A percentile compares a stretch with the other conserved stretches of the same genome.
These are phyloP conservation scores for Ganoderma leucocontextum DNA, from an alignment of 1,284 basidiomycete genomes.

Conservation along the genomic window DNA sequence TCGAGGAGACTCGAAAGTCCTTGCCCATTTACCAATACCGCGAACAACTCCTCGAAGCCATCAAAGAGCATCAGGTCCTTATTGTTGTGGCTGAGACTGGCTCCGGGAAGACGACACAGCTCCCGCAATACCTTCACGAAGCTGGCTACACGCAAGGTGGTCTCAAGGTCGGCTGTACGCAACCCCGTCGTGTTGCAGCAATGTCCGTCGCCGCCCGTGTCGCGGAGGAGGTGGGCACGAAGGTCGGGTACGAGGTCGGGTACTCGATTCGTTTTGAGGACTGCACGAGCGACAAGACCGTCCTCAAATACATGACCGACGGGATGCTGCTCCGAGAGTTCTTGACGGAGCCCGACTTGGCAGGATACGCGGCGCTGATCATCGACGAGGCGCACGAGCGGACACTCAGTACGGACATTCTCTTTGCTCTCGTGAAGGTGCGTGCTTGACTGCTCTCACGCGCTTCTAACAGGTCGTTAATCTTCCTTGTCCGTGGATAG, in stretches of 20 bases:
- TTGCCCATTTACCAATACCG: slow-evolving; percentile 91
- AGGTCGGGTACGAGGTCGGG: slow-evolving; percentile 97
- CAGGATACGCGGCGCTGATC: slow-evolving; percentile 91
- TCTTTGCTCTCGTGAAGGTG: slow-evolving; percentile 97
- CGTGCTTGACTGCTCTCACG: slow-evolving; percentile 44
- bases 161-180: slow-evolving; percentile 95
- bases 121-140: slow-evolving; percentile 98
- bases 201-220: slow-evolving; percentile 99
- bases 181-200: slow-evolving; percentile 97
- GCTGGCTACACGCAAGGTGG: slow-evolving; percentile 93
- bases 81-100: slow-evolving; percentile 95
- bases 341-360: slow-evolving; percentile 93
- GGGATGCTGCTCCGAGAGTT: slow-evolving; percentile 98
- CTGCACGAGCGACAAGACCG: slow-evolving; percentile 97
- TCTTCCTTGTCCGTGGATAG: slow-evolving; percentile 49
- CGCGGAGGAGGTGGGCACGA: slow-evolving; percentile 97
- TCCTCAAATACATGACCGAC: slow-evolving; percentile 98
- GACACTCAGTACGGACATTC: slow-evolving; percentile 95
- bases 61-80: slow-evolving; percentile 90
- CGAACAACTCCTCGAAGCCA: slow-evolving; percentile 87
- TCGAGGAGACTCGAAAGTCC: slow-evolving; percentile 92
- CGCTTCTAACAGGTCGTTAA: slow-evolving; percentile 35
- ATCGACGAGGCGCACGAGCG: slow-evolving; percentile 98
- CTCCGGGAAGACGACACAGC: slow-evolving; percentile 97
- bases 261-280: slow-evolving; percentile 99